Base-by-base conservation (phyloP, 768 basidiomycete genomes). In the Amanita molliuscula region DNA sequence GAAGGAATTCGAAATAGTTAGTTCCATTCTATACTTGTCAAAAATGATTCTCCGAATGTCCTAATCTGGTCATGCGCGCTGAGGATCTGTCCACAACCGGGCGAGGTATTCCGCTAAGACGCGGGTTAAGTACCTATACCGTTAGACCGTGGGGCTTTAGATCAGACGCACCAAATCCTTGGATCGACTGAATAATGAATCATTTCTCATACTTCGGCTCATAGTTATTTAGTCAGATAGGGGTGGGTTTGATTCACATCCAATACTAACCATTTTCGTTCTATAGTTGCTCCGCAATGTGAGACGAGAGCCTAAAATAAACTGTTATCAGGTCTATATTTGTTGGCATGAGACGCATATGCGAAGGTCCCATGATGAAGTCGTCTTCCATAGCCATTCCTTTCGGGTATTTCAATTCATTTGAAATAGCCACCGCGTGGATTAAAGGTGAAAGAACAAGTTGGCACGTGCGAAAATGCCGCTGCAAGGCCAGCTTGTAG, bases 201-300 rank as follows among this genome's bases (percentile, higher is more conserved):
- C 31, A 31, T 46, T 20, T 33, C 18, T 31, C n/a, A 23, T 20
- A 34, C 13, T 18, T 21, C 26, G 31, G 44, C 31, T 33, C 31
- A 35, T 33, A 46, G 44, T 6, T 35, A 46, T 8, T 34, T 34
- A 18, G 44, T 31, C 44, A 46, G 44, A 46, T 46, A 46, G 44
- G 44, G 44, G 44, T 28, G 28, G 16, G 41, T 25, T 44, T 44
- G 25, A 29, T n/a, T 28, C 42, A 44, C 21, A 40, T 8, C 6
- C 7, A 40, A 11, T 40, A 21, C 16, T 40, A 20, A 40, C 38
- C 38, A 40, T 20, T 18, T 18, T 8, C 20, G 38, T 21, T 9
- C 21, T 40, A 40, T 21, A 21, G 37, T 35, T 35, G 35, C 7
- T 38, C 37, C 20, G 6, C 11, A 21, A 10, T n/a, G 38, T 40